Conservation (phyloP, 2,329 filamentous ascomycete species). For the Trichoderma polysporum region DNA sequence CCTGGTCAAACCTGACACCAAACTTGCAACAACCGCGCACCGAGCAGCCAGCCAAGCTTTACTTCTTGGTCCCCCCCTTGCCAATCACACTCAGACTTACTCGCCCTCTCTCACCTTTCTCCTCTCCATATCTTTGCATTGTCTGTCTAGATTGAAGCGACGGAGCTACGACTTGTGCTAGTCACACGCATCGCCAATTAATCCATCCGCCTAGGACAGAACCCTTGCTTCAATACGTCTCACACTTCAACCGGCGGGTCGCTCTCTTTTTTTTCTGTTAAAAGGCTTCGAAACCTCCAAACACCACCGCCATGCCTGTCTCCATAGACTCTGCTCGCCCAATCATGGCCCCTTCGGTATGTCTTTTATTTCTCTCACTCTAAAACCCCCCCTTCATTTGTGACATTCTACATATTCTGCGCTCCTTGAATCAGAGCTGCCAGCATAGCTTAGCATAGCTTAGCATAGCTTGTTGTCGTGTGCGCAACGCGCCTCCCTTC, state of each 20-base stretch:
- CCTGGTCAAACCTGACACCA: conserved; percentile 17
- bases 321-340: conserved; percentile 61
- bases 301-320: conserved; percentile 46
- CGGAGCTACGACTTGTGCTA: not conserved
- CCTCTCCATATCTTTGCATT: not conserved
- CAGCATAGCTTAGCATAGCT: not conserved
- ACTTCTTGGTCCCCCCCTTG: conserved; percentile 3
- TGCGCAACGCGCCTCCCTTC: not conserved
- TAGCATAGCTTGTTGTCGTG: not conserved
- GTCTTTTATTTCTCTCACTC: conserved; percentile 33
- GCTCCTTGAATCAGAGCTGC: not conserved
- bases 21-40: conserved; percentile 14
- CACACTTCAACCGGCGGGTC: not conserved
- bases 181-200: not conserved
- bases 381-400: not conserved
- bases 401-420: not conserved
- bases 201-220: not conserved
- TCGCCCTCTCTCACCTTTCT: not conserved
- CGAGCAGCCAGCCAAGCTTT: not conserved
- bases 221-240: not conserved
- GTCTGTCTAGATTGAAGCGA: not conserved
- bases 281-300: conserved; percentile 4
- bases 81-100: conserved; percentile 6
- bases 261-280: not conserved
- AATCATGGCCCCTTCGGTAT: conserved; percentile 63